Base-by-base conservation (phyloP, 2,329 filamentous ascomycete genomes). In the Trichoderma simmonsii region DNA sequence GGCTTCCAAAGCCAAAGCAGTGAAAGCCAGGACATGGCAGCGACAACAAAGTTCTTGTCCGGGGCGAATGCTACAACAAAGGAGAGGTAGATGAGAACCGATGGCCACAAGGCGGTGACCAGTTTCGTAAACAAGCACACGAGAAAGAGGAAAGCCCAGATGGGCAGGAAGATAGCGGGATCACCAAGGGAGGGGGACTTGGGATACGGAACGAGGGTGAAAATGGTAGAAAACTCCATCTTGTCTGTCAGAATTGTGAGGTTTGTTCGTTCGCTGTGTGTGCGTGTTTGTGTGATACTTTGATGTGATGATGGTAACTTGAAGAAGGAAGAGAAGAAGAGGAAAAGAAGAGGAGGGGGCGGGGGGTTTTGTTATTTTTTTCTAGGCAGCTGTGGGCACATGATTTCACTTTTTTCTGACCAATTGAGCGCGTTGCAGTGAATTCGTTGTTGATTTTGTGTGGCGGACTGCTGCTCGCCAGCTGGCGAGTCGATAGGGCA, bases 141-240 rank as follows among this genome's bases (percentile, higher is more conserved):
- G 28, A 66, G 11, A 24, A 36, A 57, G 36, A 65, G 61, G 28
- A 67, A 14, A 4, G 56, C 61, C 71, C 71, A 67, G 15, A 71
- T 3, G 56, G 32, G 24, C 30, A 43, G 60, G 34, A 57, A 51
- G n/a, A 71, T 11, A 32, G 43, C 6, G 61, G 61, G n/a, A 21
- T 73, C 71, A 2, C 21, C 34, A 51, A 60, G 28, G 54, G 24
- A 34, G 39, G 56, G 34, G 7, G 18, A 28, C 60, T 56, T 64
- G 51, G 66, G 60, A 59, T 21, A 24, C 26, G 71, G 71, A 72
- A 57, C 57, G 62, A 72, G 21, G 18, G 39, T 43, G 48, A 72
- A 72, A 32, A 72, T 67, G 63, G 64, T 72, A 12, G 39, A 28
- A 43, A 32, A 72, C 21, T 62, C 64, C 70, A 72, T 72, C 48